Conservation (phyloP, 345 rosid species). For the Eucalyptus regnans region DNA sequence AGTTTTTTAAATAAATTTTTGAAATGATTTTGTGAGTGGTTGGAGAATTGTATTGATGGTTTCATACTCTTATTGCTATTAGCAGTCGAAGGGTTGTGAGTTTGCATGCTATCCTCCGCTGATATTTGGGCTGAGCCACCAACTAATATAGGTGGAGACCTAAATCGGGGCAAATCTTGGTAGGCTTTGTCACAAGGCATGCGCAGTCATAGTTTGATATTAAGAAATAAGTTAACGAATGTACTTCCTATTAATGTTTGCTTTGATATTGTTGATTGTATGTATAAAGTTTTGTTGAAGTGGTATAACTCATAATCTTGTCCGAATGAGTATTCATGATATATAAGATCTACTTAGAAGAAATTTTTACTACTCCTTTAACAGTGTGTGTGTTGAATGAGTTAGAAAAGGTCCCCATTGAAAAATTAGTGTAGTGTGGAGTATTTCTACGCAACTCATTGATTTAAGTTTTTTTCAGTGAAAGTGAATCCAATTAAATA, state of each 20-base stretch:
- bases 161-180: background rate
- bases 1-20: background rate
- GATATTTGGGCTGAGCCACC: background rate
- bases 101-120: background rate
- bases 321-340: background rate
- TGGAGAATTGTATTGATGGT: background rate
- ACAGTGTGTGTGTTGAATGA: background rate
- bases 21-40: background rate
- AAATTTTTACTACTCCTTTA: background rate
- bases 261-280: background rate
- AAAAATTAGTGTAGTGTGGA: too few relatives aligned
- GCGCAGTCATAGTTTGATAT: background rate
- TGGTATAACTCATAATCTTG: background rate
- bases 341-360: background rate
- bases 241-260: background rate
- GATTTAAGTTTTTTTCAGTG: too few relatives aligned
- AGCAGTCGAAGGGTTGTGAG: background rate
- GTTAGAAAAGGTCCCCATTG: background rate
- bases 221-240: background rate
- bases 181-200: background rate
- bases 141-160: background rate
- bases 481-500: fast-evolving
- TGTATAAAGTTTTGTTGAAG: background rate
- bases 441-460: background rate
- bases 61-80: background rate